Evolutionary conservation across 805 yeast genomes (phyloP), one percentile per base, ranked within the genome.

Genomic region (Myxozyma geophila): DNA sequence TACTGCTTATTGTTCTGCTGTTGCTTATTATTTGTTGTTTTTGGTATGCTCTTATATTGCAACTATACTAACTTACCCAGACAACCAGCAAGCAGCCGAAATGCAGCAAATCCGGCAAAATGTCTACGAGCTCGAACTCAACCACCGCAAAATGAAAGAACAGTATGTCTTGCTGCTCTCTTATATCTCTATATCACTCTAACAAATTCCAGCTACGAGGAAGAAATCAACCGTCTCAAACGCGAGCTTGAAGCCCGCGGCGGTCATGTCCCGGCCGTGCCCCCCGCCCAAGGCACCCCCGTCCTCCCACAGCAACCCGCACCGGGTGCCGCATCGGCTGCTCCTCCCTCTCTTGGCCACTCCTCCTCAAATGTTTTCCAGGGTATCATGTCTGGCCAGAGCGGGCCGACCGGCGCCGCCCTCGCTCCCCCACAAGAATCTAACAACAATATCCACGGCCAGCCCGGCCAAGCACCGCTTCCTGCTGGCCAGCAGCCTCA

Each of bases 101-200:
- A 87, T 93, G 84, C 92, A 92, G 74, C 96, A 90, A 75, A 92
- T 93, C 63, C 85, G 97, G 73, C 96, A 92, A 73, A 90, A 97
- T 10, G 96, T 93, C 36, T 92, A 87, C 74, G 98, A 95, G 75
- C 83, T 93, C 72, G 98, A 93, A 76, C 84, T 88, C 83, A 93
- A 96, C 46, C 98, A 93, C 79, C 83, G 96, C 71, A 90, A 90
- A 74, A 89, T 95, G 83, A 92, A 93, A 78, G 98, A 93, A 73
- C 92, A 92, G 53, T 69, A 63, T 19, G 67, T 54, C 12, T 21
- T 9, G 19, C 12, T 39, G 6, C 44, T 52, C 37, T 7, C 13
- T 35, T 7, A 33, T 48, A 28, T 36, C 17, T 21, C 3, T 17
- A 0, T n/a, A 3, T 41, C 8, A 8, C 13, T 5, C 44, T 36